These are phyloP conservation scores for Hemisphaericaspora xylofermentans DNA, from an alignment of 1,139 yeast genomes.

Conservation along the genomic window DNA sequence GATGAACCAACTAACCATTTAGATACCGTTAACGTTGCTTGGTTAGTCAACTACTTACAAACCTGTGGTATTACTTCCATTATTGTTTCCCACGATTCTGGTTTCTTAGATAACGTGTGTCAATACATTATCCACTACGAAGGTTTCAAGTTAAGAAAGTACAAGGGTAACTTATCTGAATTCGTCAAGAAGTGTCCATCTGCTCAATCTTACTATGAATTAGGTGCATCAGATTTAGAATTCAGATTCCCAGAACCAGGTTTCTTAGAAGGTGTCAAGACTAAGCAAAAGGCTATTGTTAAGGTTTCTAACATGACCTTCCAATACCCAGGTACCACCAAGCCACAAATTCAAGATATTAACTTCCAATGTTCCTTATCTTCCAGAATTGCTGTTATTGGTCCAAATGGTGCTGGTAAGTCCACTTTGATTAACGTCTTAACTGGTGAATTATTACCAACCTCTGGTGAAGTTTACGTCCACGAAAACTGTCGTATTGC, in stretches of 20 bases:
- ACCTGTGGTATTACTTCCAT: conserved; percentile 86
- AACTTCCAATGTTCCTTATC: conserved; percentile 98
- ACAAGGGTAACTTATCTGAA: conserved; percentile 99
- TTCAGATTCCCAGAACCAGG: conserved; percentile 99
- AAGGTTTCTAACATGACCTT: conserved; percentile 94
- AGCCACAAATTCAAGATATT: conserved; percentile 88
- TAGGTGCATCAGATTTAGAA: conserved; percentile 95
- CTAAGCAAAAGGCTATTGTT: conserved; percentile 99
- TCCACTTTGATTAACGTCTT: conserved; percentile 96
- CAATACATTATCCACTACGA: conserved; percentile 99
- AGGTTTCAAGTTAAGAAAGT: conserved; percentile 98
- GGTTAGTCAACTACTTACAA: conserved; percentile 87
- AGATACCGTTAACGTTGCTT: conserved; percentile 89
- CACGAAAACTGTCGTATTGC: conserved; percentile 99
- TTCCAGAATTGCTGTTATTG: conserved; percentile 99
- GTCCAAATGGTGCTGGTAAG: conserved; percentile 99
- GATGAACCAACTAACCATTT: conserved; percentile 99
- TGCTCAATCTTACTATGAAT: conserved; percentile 97
- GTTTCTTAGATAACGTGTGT: conserved; percentile 96
- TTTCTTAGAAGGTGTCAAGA: conserved; percentile 99
- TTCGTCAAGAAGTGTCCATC: conserved; percentile 98
- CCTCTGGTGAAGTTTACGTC: conserved; percentile 96
- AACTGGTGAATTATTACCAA: conserved; percentile 99
- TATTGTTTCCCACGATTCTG: conserved; percentile 98
- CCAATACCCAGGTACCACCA: conserved; percentile 98